Base-by-base conservation (phyloP, 106 monocot species). In the Iris macrosiphon region DNA sequence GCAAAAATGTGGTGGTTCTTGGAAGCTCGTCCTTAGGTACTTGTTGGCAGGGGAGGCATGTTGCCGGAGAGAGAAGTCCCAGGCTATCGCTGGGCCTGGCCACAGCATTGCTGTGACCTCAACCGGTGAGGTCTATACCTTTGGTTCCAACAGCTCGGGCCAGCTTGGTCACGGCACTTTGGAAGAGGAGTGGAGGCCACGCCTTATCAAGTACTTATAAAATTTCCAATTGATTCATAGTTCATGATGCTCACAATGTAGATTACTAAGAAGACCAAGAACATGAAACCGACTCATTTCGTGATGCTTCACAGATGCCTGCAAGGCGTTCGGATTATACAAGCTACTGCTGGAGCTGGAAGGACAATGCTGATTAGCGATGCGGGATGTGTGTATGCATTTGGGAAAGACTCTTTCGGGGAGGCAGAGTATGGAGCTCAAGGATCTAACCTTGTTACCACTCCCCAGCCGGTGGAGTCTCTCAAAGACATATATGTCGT, bases 291-390 rank as follows among this genome's bases (percentile, higher is more conserved):
- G 30, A 51, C 28, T 20, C 12, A 14, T 43, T 63, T 52, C 33
- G 9, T 75, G n/a, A 57, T 44, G 11, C 42, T 66, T 64, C 61
- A 15, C 78, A 99, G 98, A 67, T 83, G 91, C 7, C 59, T 99
- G 69, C 75, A 81, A 67, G 98, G 91, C 9, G 83, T 91, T 23
- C 75, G 87, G 62, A 99, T 99, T 41, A 99, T 92, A 45, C 98
- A 99, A 65, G 98, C 87, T 2, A 84, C 98, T 15, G 87, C 74
- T 1, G 98, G 98, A 45, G 87, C 91, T 39, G 87, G 98, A 44
- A 50, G 82, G 20, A 99, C 90, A 35, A 99, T 99, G 83, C 78
- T 99, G 47, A 81, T 99, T n/a, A 91, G 87, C 46, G 98, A 99
- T 32, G 49, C 87, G 26, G 98, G 98, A 34, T 69, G 40, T 17